Conservation (phyloP, 2,329 filamentous ascomycete genomes). For the Sarocladiaceae sp. region DNA sequence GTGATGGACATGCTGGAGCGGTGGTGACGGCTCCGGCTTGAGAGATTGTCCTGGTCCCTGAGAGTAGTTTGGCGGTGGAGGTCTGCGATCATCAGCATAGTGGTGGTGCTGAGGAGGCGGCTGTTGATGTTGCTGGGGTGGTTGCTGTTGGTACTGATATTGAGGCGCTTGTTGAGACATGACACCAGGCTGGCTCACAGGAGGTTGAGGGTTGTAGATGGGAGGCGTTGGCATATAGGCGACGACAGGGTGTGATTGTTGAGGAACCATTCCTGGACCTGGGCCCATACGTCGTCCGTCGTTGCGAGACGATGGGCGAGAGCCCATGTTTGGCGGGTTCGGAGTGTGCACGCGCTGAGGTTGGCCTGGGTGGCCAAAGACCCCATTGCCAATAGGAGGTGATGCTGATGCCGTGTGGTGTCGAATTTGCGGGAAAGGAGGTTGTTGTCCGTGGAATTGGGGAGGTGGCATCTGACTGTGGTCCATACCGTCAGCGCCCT, state of each 20-base stretch:
- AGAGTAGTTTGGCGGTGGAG: conserved; percentile 61
- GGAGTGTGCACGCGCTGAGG: conserved; percentile 70
- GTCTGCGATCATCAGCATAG: conserved; percentile 72
- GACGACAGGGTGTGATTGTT: conserved; percentile 58
- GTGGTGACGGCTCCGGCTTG: conserved; percentile 54
- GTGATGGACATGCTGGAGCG: conserved; percentile 40
- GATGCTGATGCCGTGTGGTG: conserved; percentile 36
- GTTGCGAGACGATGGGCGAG: conserved; percentile 45
- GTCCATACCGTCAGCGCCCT: conserved; percentile 44
- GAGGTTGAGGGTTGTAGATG: conserved; percentile 66
- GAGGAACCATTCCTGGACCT: conserved; percentile 67
- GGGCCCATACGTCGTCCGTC: conserved; percentile 7
- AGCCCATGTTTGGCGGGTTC: conserved; percentile 63
- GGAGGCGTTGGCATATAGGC: conserved; percentile 82
- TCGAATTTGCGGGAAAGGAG: conserved; percentile 11
- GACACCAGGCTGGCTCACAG: conserved; percentile 34
- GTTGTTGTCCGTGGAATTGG: conserved; percentile 60
- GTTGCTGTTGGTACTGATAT: conserved; percentile 31
- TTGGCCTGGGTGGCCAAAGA: conserved; percentile 61
- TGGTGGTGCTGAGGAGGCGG: conserved; percentile 50
- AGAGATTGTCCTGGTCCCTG: conserved; percentile 50
- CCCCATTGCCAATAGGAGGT: conserved; percentile 79
- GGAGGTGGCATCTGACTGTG: conserved; percentile 59
- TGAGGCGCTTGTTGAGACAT: conserved; percentile 32
- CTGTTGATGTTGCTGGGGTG: conserved; percentile 27